phyloP scores from a whole-genome alignment of 2,329 filamentous ascomycete species.

The Trichoderma sp. region DNA sequence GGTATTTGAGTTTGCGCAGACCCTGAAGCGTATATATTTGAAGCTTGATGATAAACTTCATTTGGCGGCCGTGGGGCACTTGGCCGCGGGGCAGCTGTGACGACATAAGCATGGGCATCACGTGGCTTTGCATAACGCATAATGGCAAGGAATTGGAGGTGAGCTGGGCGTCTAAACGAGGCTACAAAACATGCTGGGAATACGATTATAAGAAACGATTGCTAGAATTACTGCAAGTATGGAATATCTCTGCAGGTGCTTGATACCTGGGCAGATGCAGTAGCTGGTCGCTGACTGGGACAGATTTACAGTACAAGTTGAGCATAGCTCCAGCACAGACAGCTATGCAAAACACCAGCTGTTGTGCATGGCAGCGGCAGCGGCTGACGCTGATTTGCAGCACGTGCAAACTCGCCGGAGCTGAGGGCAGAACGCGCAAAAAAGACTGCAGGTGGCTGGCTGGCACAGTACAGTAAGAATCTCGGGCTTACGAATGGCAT shows the following conservation, averaged over 20 bases:
- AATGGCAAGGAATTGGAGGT: background rate
- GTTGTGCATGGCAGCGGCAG: background rate
- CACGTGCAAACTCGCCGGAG: background rate
- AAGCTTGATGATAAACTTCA: background rate
- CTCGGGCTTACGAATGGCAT: background rate
- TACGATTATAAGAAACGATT: background rate
- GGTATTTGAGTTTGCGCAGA: constrained; percentile 13
- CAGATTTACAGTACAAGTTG: background rate
- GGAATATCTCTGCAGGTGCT: background rate
- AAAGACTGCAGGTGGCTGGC: background rate
- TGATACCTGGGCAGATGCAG: background rate
- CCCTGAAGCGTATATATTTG: background rate
- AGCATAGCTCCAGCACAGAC: background rate
- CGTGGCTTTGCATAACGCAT: constrained; percentile 1
- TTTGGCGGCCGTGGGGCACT: constrained; percentile 15
- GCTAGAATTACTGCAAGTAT: background rate
- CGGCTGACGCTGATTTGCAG: background rate
- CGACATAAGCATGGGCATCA: constrained; percentile 8
- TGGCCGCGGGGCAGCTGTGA: constrained; percentile 20
- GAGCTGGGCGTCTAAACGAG: background rate
- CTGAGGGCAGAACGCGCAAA: background rate
- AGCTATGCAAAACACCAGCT: background rate
- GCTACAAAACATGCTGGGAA: background rate
- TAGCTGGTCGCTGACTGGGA: background rate
- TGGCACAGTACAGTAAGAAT: background rate